phyloP scores from a whole-genome alignment of 768 basidiomycete genomes.

The Dioszegia hungarica region DNA sequence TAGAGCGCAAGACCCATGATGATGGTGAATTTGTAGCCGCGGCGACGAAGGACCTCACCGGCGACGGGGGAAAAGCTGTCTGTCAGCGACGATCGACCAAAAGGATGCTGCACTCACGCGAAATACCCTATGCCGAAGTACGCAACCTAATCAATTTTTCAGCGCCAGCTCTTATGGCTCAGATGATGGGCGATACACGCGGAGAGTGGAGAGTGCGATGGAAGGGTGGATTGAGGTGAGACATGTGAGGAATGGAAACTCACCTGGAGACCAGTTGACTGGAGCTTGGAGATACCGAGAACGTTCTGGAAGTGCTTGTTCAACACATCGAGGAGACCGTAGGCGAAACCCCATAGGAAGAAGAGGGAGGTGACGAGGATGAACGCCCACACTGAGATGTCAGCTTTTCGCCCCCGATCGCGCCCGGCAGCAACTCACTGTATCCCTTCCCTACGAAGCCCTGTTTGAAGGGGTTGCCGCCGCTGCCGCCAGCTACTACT shows the following conservation, averaged over 20 bases:
- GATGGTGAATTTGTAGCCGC: constrained; percentile 61
- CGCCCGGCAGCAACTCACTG: constrained; percentile 18
- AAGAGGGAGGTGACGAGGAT: constrained; percentile 68
- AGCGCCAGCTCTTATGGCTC: too few relatives aligned
- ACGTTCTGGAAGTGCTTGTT: constrained; percentile 67
- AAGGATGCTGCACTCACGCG: constrained; percentile 18
- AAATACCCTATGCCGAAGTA: constrained; percentile 53
- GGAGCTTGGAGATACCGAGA: constrained; percentile 63
- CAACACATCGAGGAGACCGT: constrained; percentile 41
- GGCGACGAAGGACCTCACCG: constrained; percentile 51
- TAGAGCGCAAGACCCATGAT: constrained; percentile 40
- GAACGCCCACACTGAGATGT: constrained; percentile 54
- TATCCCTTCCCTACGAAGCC: constrained; percentile 44
- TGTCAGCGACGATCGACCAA: constrained; percentile 2
- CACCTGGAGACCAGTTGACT: constrained; percentile 69
- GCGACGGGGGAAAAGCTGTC: constrained; percentile 48
- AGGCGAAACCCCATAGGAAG: constrained; percentile 60
- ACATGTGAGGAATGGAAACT: too few relatives aligned
- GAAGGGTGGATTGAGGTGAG: too few relatives aligned
- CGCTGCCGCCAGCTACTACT: constrained; percentile 34
- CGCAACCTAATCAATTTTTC: too few relatives aligned
- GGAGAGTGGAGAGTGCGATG: too few relatives aligned
- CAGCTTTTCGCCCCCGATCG: neutral
- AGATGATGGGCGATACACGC: too few relatives aligned
- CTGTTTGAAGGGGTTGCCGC: constrained; percentile 42